Conservation (phyloP, 441 rosid species). For the Aquilaria agallochum region DNA sequence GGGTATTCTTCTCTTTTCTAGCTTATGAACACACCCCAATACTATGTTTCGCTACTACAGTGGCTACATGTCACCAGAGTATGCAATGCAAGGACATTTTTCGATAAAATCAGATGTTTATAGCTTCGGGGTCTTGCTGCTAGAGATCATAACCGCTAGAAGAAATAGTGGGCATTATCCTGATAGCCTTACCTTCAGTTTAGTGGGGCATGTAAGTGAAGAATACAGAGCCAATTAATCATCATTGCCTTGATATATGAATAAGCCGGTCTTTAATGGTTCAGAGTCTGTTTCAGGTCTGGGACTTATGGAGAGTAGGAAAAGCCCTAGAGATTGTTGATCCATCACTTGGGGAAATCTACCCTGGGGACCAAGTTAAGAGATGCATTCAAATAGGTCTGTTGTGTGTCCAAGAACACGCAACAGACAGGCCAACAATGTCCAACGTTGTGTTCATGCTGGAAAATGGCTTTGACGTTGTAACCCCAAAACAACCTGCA, state of each 20-base stretch:
- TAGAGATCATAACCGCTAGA: conserved; percentile 50
- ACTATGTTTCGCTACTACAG: not conserved
- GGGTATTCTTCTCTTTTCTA: not conserved
- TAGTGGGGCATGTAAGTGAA: conserved; percentile 46
- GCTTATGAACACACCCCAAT: not conserved
- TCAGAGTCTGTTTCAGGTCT: conserved; percentile 20
- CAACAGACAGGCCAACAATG: conserved; percentile 40
- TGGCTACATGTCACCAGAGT: conserved; percentile 71
- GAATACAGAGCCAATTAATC: too few species aligned
- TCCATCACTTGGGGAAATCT: conserved; percentile 16
- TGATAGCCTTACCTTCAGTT: conserved; percentile 15
- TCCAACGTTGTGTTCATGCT: conserved; percentile 41
- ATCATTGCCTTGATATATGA: too few species aligned
- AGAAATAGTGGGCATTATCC: conserved; percentile 29
- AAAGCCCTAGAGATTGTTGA: conserved; percentile 28
- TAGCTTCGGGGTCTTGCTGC: conserved; percentile 51
- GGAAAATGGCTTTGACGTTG: conserved; percentile 29
- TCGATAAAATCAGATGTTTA: conserved; percentile 54
- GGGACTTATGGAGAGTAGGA: conserved; percentile 41
- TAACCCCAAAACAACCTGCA: conserved; percentile 41
- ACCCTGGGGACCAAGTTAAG: conserved; percentile 15
- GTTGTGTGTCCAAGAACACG: conserved; percentile 48
- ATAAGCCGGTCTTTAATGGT: too few species aligned
- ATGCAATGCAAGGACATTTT: conserved; percentile 48
- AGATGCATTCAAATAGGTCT: conserved; percentile 44